Percentiles rank a stretch among this genome's conserved stretches.
phyloP scores from a whole-genome alignment of 1,284 basidiomycete genomes.

The Ganoderma sinense region DNA sequence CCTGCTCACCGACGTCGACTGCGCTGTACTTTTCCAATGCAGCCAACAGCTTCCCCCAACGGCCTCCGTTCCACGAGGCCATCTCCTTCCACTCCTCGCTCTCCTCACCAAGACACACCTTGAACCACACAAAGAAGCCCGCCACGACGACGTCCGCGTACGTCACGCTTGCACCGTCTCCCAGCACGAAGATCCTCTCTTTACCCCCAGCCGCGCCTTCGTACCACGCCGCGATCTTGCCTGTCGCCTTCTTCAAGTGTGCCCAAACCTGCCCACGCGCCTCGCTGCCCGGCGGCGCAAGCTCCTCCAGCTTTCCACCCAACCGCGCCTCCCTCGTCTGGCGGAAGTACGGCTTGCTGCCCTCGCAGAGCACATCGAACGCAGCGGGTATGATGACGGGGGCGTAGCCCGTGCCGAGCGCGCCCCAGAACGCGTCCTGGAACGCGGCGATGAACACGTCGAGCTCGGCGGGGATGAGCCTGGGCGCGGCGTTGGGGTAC shows the following conservation, averaged over 20 bases:
- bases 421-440: constrained; percentile 26
- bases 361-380: constrained; percentile 37
- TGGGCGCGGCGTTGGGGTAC: constrained; percentile 38
- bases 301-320: constrained; percentile 41
- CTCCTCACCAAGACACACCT: constrained; percentile 41
- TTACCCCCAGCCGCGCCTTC: constrained; percentile 29
- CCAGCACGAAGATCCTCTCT: constrained; percentile 34
- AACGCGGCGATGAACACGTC: constrained; percentile 43
- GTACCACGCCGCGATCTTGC: constrained; percentile 39
- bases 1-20: constrained; percentile 1
- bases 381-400: constrained; percentile 31
- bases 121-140: constrained; percentile 39
- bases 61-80: constrained; percentile 44
- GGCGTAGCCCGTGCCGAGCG: constrained; percentile 4
- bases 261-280: constrained; percentile 40
- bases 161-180: constrained; percentile 33
- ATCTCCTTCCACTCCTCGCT: constrained; percentile 47
- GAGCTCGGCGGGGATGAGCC: constrained; percentile 34
- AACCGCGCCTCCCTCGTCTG: constrained; percentile 5
- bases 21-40: neutral
- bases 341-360: constrained; percentile 27
- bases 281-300: constrained; percentile 34
- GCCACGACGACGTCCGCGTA: constrained; percentile 47
- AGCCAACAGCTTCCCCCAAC: constrained; percentile 44
- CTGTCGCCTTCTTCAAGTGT: constrained; percentile 38